Evolutionary conservation across 148 eudicot genomes (phyloP), one percentile per base, ranked within the genome.

Genomic region (Camellia granthamiana): DNA sequence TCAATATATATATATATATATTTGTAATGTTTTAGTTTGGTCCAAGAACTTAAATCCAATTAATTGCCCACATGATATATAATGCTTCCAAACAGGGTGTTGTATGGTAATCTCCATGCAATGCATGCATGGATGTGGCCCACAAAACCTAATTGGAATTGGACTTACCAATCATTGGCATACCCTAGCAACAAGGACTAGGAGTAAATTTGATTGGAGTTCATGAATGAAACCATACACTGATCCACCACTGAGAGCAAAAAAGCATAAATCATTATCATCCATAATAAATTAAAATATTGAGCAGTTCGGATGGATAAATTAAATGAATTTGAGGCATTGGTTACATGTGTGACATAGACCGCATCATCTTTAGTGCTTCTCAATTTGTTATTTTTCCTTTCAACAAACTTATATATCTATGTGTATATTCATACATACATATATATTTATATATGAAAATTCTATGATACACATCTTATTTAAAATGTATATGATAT

Each of bases 231-330:
- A 30, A 30, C 12, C 6, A 58, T 11, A 6, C 9, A 67, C 70
- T 43, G 38, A 30, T 30, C 5, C 9, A 7, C 9, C 6, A 41
- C 18, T 61, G 47, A 63, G 68, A 63, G 68, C 14, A 9, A 67
- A 9, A 67, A 67, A 38, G 14, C 70, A 67, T 67, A 67, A 41
- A 67, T 67, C 43, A 30, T 18, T 7, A 38, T 67, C 70, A 65
- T 30, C 38, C 38, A 30, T 30, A 30, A 30, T 30, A 30, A 30
- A 30, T 30, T 30, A 30, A 30, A 63, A 30, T 67, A 67, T 67
- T 67, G 70, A 67, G 70, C 18, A 65, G 69, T 65, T 30, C 38
- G 68, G 68, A 21, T n/a, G 21, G 11, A 63, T 63, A 38, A 63
- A 0, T 23, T 5, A 49, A 49, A 30, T 30, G 38, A 30, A 30